Evolutionary conservation across 2,329 filamentous ascomycete genomes (phyloP).

Genomic region (Drechslerella coelobrocha): DNA sequence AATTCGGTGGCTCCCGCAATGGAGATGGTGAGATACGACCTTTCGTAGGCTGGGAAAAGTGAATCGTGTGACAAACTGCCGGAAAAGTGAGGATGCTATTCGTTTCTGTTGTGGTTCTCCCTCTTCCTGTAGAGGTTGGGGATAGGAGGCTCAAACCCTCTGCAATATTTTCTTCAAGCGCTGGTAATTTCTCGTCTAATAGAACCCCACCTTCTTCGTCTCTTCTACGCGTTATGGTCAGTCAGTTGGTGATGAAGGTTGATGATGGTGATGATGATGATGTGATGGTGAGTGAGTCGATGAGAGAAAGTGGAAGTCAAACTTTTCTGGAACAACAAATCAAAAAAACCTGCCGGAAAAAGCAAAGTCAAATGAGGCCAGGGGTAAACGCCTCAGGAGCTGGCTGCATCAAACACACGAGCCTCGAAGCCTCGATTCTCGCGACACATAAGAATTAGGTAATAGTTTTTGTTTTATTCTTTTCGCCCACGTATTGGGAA

Average conservation of each 20-base stretch:
- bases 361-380: slow-evolving; percentile 17
- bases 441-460: background rate
- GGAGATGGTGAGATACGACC: slow-evolving; percentile 12
- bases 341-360: slow-evolving; percentile 19
- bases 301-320: slow-evolving; percentile 23
- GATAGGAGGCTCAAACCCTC: slow-evolving; percentile 39
- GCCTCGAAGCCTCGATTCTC: background rate
- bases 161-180: slow-evolving; percentile 12
- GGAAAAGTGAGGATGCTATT: slow-evolving; percentile 44
- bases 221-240: slow-evolving; percentile 5
- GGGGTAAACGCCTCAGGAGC: background rate
- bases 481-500: too few species aligned
- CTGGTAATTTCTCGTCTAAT: slow-evolving; percentile 6
- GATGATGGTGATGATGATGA: slow-evolving; percentile 8
- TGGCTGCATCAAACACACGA: background rate
- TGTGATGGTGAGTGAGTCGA: slow-evolving; percentile 25
- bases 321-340: slow-evolving; percentile 32
- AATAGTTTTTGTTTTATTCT: too few species aligned
- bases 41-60: slow-evolving; percentile 2
- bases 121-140: slow-evolving; percentile 1
- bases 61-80: slow-evolving; percentile 50
- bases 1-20: slow-evolving; percentile 7
- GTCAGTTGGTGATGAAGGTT: slow-evolving; percentile 6
- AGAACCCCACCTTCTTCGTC: background rate
- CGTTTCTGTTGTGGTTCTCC: background rate